phyloP scores from a whole-genome alignment of 2,329 filamentous ascomycete genomes.

The Phialophora verrucosa region DNA sequence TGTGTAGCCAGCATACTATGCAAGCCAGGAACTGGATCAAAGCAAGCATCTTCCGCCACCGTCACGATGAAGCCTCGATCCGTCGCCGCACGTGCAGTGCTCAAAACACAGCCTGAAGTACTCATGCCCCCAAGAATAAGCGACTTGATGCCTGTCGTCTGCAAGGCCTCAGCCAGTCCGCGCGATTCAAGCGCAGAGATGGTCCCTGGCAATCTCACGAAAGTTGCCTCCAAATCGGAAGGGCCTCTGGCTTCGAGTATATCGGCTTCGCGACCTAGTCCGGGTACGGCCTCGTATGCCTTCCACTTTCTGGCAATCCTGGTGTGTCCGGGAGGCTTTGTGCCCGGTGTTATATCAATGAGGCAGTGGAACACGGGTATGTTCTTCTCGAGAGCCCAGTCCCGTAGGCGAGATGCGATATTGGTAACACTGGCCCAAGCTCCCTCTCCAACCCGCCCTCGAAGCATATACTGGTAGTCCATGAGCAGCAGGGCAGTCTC shows the following conservation, averaged over 20 bases:
- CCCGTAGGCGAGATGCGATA: conserved; percentile 37
- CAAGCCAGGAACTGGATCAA: conserved; percentile 36
- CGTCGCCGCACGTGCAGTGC: conserved; percentile 38
- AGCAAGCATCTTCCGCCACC: conserved; percentile 42
- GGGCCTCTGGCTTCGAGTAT: conserved; percentile 26
- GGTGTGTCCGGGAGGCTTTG: conserved; percentile 37
- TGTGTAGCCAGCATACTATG: conserved; percentile 32
- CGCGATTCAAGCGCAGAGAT: conserved; percentile 42
- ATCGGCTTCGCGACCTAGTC: conserved; percentile 32
- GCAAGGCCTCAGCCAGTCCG: conserved; percentile 38
- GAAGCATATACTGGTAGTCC: conserved; percentile 42
- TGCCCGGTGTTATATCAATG: conserved; percentile 35
- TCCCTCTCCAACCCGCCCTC: conserved; percentile 32
- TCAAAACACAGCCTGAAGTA: conserved; percentile 41
- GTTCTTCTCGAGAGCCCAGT: conserved; percentile 41
- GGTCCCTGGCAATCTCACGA: conserved; percentile 37
- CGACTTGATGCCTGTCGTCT: conserved; percentile 30
- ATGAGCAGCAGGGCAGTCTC: conserved; percentile 44
- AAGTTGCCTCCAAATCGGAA: conserved; percentile 35
- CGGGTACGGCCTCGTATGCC: conserved; percentile 22
- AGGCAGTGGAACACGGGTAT: conserved; percentile 43
- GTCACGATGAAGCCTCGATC: conserved; percentile 42
- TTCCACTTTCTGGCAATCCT: conserved; percentile 36
- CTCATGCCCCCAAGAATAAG: conserved; percentile 33
- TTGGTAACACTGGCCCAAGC: conserved; percentile 31